Evolutionary conservation across 2,329 filamentous ascomycete species (phyloP).

Genomic region (Aquanectria penicillioides): DNA sequence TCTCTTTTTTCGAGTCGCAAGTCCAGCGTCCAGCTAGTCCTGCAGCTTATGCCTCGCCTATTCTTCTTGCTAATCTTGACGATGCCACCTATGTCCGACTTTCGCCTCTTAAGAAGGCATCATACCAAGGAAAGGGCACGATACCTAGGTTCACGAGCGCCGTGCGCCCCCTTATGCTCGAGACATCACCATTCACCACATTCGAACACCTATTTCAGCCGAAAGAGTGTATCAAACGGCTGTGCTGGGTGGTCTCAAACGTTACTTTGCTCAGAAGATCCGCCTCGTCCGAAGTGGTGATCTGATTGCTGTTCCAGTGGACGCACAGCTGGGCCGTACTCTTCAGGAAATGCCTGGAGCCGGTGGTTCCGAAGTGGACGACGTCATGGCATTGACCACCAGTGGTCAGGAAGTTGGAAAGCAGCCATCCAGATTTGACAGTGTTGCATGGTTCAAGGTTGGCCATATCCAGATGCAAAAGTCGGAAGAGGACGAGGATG

Average conservation of each 20-base stretch:
- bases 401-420: conserved; percentile 42
- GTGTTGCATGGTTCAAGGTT: conserved; percentile 93
- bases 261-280: conserved; percentile 84
- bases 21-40: conserved; percentile 68
- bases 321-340: conserved; percentile 83
- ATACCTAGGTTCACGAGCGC: conserved; percentile 66
- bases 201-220: conserved; percentile 88
- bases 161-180: conserved; percentile 68
- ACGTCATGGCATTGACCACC: conserved; percentile 67
- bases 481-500: conserved; percentile 65
- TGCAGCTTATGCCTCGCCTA: conserved; percentile 80
- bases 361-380: conserved; percentile 75
- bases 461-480: conserved; percentile 73
- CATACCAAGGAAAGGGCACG: conserved; percentile 61
- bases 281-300: conserved; percentile 89
- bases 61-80: conserved; percentile 87
- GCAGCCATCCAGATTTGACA: conserved; percentile 55
- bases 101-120: conserved; percentile 70
- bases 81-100: conserved; percentile 82
- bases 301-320: conserved; percentile 87
- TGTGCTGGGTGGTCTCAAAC: conserved; percentile 86
- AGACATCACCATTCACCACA: conserved; percentile 88
- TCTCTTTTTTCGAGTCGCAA: conserved; percentile 76
- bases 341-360: conserved; percentile 76
- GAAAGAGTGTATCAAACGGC: conserved; percentile 87